phyloP scores from a whole-genome alignment of 1,139 yeast species.

The Debaryomycetaceae sp. region DNA sequence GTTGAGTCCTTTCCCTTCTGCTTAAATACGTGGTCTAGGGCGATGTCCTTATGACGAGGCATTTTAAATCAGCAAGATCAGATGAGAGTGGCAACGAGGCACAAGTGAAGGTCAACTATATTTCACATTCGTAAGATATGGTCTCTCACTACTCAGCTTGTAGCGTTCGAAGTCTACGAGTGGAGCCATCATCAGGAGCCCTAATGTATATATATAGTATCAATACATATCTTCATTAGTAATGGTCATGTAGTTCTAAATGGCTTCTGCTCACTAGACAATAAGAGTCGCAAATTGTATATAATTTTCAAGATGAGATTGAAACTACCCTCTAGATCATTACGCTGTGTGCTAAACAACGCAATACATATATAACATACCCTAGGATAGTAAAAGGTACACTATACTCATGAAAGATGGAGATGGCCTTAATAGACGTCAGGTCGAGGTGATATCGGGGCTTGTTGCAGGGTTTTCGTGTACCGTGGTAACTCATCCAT shows the following conservation, averaged over 20 bases:
- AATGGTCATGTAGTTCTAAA: no score
- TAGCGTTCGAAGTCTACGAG: neutral
- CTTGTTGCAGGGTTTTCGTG: conserved; percentile 79
- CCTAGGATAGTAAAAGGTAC: neutral
- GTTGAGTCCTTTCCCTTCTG: conserved; percentile 73
- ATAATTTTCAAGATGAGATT: no score
- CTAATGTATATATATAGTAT: neutral
- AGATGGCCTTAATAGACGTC: conserved; percentile 7
- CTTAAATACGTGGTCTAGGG: conserved; percentile 27
- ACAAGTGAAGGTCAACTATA: no score
- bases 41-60: no score
- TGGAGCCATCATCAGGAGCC: neutral
- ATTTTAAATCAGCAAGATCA: no score
- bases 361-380: no score
- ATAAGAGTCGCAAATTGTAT: no score
- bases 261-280: no score
- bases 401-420: conserved; percentile 3
- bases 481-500: conserved; percentile 80
- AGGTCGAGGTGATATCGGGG: conserved; percentile 66
- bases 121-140: no score
- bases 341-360: no score
- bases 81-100: no score
- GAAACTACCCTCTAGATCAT: no score
- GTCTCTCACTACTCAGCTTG: neutral
- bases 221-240: neutral